Percentiles rank a stretch among this genome's conserved stretches.
Conservation (phyloP, 192 early-diverging fungal species). For the Mortierella alpina region DNA sequence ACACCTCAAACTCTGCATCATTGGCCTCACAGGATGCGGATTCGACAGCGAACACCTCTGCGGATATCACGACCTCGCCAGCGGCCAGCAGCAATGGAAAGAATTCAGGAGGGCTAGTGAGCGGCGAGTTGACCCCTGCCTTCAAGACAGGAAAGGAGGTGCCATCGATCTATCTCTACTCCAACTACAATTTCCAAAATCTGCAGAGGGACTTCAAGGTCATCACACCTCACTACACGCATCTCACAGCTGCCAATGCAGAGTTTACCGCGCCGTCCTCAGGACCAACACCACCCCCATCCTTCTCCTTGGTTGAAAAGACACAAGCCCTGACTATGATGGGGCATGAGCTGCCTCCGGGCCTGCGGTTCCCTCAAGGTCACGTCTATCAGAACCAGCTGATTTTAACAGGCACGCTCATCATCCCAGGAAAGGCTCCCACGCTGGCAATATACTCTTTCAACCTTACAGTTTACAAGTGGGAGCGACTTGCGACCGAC, state of each 20-base stretch:
- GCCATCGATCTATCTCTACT: slow-evolving; percentile 48
- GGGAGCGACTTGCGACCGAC: slow-evolving; percentile 42
- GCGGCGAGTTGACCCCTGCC: slow-evolving; percentile 38
- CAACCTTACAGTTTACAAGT: slow-evolving; percentile 16
- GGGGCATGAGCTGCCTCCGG: slow-evolving; percentile 19
- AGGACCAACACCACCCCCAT: neutral
- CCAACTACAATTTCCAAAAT: slow-evolving; percentile 52
- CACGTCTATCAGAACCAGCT: slow-evolving; percentile 50
- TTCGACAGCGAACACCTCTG: neutral
- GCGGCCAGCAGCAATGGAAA: slow-evolving; percentile 6
- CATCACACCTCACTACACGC: slow-evolving; percentile 33
- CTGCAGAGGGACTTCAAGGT: slow-evolving; percentile 42
- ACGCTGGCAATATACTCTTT: slow-evolving; percentile 37
- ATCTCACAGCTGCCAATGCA: neutral
- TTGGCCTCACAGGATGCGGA: slow-evolving; percentile 16
- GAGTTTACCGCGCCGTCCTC: too few relatives aligned
- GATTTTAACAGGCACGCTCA: slow-evolving; percentile 43
- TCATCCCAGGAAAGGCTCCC: slow-evolving; percentile 26
- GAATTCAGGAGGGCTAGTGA: slow-evolving; percentile 19
- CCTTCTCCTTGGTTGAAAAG: slow-evolving; percentile 33
- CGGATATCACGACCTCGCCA: neutral
- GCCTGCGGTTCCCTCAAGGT: slow-evolving; percentile 46
- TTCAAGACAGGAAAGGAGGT: slow-evolving; percentile 35
- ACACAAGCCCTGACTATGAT: slow-evolving; percentile 17
- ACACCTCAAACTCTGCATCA: slow-evolving; percentile 23